These are phyloP conservation scores for Dryas octopetala DNA, from an alignment of 306 rosid species.

Conservation along the genomic window DNA sequence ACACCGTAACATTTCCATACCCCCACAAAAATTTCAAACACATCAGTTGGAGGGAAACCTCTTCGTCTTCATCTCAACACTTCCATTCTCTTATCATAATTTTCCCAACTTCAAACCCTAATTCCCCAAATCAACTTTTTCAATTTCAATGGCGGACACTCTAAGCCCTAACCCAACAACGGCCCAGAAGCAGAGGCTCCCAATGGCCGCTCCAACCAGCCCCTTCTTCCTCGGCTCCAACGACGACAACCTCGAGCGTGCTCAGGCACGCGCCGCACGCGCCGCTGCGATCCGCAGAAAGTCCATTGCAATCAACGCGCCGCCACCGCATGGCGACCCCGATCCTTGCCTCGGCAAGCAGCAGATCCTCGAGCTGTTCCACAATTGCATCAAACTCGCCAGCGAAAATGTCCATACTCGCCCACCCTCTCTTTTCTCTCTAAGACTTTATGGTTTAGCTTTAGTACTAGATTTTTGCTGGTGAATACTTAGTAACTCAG, in stretches of 20 bases:
- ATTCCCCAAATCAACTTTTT: background rate
- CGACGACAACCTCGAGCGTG: slow-evolving; percentile 84
- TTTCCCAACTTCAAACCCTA: slow-evolving; percentile 23
- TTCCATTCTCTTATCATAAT: background rate
- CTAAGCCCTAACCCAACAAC: slow-evolving; percentile 59
- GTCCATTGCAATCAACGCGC: slow-evolving; percentile 34
- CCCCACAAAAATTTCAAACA: slow-evolving; percentile 19
- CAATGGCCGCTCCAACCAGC: slow-evolving; percentile 66
- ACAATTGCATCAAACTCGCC: slow-evolving; percentile 96
- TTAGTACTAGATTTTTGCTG: background rate
- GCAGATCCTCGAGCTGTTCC: slow-evolving; percentile 85
- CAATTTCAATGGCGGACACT: slow-evolving; percentile 52
- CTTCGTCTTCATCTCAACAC: background rate
- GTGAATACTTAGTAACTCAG: background rate
- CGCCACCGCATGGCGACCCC: slow-evolving; percentile 29
- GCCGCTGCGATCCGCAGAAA: slow-evolving; percentile 81
- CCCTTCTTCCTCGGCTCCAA: slow-evolving; percentile 85
- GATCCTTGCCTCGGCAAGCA: slow-evolving; percentile 63
- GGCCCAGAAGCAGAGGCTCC: slow-evolving; percentile 49
- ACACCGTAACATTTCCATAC: background rate
- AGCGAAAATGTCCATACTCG: slow-evolving; percentile 72
- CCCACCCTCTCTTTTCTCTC: background rate
- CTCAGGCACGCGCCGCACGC: slow-evolving; percentile 90
- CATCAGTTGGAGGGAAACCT: slow-evolving; percentile 62
- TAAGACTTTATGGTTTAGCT: background rate